Percentiles rank a stretch among this genome's conserved stretches.
phyloP scores from a whole-genome alignment of 2,329 filamentous ascomycete species.

The Fusarium sublunatum region DNA sequence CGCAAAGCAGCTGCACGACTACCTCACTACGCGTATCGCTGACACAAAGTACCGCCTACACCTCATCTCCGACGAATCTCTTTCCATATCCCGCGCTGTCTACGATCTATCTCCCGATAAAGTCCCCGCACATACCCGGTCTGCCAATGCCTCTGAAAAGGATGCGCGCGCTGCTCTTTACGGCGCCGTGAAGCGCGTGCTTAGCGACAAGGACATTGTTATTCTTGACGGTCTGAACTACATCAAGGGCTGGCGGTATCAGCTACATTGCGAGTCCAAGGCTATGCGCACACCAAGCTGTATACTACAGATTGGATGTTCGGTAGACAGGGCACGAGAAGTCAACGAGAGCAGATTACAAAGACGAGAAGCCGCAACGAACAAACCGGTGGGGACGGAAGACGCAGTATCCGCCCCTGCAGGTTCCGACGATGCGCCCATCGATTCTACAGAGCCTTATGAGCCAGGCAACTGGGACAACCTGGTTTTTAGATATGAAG shows the following conservation, averaged over 20 bases:
- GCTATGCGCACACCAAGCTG: constrained; percentile 80
- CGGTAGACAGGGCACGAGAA: constrained; percentile 61
- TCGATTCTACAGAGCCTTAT: constrained; percentile 57
- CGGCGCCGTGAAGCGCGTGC: constrained; percentile 80
- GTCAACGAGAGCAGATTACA: constrained; percentile 71
- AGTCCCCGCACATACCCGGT: constrained; percentile 70
- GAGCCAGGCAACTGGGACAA: constrained; percentile 76
- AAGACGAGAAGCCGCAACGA: constrained; percentile 15
- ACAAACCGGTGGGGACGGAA: background rate
- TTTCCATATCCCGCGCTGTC: constrained; percentile 75
- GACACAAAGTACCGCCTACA: constrained; percentile 71
- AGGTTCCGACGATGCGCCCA: background rate
- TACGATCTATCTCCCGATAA: constrained; percentile 71
- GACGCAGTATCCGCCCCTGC: background rate
- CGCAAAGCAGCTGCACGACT: constrained; percentile 72
- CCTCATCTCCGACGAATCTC: constrained; percentile 77
- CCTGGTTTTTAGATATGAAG: constrained; percentile 83
- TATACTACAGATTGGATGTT: constrained; percentile 74
- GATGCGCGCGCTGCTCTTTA: constrained; percentile 81
- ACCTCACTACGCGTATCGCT: constrained; percentile 69
- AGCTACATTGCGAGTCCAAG: constrained; percentile 87
- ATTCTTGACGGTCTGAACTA: constrained; percentile 86
- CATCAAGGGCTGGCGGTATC: constrained; percentile 90
- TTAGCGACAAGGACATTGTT: constrained; percentile 79
- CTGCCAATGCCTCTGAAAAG: constrained; percentile 81